Conservation (phyloP, 371 early-diverging fungal species). For the Phascolomyces articulosus region DNA sequence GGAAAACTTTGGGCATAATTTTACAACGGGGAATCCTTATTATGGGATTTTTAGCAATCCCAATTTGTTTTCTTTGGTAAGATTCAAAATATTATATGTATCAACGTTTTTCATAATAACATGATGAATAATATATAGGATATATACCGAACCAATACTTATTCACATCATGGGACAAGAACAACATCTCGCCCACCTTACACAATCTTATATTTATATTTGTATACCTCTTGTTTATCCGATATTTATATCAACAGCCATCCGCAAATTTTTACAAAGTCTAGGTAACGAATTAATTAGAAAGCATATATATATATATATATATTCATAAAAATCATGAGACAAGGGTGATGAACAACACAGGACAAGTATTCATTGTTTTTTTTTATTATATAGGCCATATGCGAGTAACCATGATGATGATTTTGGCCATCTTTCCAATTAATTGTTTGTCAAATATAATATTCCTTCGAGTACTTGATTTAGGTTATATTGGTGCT, state of each 20-base stretch:
- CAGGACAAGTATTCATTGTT: background rate
- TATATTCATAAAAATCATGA: background rate
- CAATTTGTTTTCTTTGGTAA: conserved; percentile 33
- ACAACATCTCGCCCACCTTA: conserved; percentile 29
- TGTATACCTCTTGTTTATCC: conserved; percentile 31
- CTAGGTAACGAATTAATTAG: conserved; percentile 36
- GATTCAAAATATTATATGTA: background rate
- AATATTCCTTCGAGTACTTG: conserved; percentile 28
- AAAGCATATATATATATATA: no score
- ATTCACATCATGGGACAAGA: conserved; percentile 34
- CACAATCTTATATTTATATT: conserved; percentile 32
- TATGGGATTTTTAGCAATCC: conserved; percentile 27
- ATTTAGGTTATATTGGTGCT: conserved; percentile 37
- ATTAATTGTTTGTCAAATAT: conserved; percentile 34
- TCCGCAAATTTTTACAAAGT: conserved; percentile 43
- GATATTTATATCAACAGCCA: conserved; percentile 27
- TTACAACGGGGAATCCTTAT: conserved; percentile 39
- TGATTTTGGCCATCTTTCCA: conserved; percentile 33
- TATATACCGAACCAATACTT: conserved; percentile 30
- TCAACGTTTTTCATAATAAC: background rate
- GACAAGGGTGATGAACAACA: no score
- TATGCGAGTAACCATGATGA: conserved; percentile 44
- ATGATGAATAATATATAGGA: conserved; percentile 14
- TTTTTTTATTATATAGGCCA: conserved; percentile 20
- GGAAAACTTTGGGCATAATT: conserved; percentile 37